Evolutionary conservation across 2,329 filamentous ascomycete genomes (phyloP).

Genomic region (Xylariomycetidae sp.): DNA sequence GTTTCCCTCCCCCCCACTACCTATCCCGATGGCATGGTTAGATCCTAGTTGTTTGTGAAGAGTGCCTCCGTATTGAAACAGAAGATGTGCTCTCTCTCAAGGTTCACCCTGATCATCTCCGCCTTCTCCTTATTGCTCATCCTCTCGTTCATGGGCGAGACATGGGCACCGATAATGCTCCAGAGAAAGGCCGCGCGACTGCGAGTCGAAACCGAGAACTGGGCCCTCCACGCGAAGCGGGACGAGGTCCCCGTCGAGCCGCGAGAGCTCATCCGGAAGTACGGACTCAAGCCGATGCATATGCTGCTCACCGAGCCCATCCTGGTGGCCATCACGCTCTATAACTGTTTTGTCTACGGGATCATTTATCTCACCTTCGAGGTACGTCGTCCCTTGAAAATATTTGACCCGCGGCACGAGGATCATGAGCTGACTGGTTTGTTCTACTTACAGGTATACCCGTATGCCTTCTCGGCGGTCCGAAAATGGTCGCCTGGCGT

Average conservation of each 20-base stretch:
- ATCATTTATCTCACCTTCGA: slow-evolving; percentile 4
- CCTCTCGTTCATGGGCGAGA: neutral
- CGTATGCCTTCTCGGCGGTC: no score
- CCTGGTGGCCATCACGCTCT: neutral
- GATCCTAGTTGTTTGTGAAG: no score
- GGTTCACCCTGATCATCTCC: neutral
- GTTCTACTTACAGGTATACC: no score
- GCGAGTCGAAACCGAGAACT: neutral
- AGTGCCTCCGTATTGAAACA: no score
- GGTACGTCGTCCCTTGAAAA: slow-evolving; percentile 1
- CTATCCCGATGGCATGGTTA: no score
- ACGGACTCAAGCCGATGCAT: neutral
- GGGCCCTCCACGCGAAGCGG: neutral
- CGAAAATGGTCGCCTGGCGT: no score
- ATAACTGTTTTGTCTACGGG: neutral
- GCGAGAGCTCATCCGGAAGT: no score
- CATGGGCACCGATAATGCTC: neutral
- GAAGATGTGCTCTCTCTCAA: no score
- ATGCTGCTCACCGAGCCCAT: neutral
- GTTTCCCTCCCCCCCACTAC: no score
- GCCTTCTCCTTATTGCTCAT: neutral
- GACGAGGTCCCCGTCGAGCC: no score
- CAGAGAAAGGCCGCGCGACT: slow-evolving; percentile 1
- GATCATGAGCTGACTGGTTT: no score
- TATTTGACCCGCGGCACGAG: neutral